Conservation (phyloP, 805 yeast species). For the Wickerhamiella qilinensis region DNA sequence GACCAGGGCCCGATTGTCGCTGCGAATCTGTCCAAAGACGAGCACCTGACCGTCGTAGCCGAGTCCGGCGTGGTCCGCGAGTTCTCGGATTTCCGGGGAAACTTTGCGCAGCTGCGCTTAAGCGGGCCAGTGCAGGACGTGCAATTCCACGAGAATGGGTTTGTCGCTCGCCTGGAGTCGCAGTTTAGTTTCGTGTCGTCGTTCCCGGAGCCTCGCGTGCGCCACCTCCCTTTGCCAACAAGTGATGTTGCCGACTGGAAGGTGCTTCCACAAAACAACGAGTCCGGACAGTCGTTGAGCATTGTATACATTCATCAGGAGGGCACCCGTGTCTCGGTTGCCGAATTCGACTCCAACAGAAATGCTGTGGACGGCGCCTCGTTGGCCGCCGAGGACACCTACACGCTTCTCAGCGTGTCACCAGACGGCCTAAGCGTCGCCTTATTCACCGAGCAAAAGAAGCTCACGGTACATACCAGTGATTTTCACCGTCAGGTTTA, state of each 20-base stretch:
- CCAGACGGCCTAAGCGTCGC: not conserved
- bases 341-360: not conserved
- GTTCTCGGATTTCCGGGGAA: slow-evolving; percentile 52
- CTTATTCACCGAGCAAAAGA: not conserved
- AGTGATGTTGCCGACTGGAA: not conserved
- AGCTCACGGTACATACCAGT: not conserved
- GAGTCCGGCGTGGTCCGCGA: slow-evolving; percentile 36
- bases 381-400: not conserved
- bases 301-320: not conserved
- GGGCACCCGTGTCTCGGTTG: not conserved
- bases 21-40: slow-evolving; percentile 36
- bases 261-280: not conserved
- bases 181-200: not conserved
- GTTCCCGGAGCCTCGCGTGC: not conserved
- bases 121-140: not conserved
- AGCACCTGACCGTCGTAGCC: slow-evolving; percentile 40
- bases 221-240: not conserved
- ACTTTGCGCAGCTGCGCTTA: slow-evolving; percentile 27
- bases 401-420: not conserved
- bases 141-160: not conserved
- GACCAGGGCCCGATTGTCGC: slow-evolving; percentile 35
- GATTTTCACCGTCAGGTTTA: not conserved
- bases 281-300: not conserved
- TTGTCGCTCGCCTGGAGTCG: not conserved
- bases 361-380: not conserved